Conservation (phyloP, 805 yeast genomes). For the Wickerhamomyces tratensis region DNA sequence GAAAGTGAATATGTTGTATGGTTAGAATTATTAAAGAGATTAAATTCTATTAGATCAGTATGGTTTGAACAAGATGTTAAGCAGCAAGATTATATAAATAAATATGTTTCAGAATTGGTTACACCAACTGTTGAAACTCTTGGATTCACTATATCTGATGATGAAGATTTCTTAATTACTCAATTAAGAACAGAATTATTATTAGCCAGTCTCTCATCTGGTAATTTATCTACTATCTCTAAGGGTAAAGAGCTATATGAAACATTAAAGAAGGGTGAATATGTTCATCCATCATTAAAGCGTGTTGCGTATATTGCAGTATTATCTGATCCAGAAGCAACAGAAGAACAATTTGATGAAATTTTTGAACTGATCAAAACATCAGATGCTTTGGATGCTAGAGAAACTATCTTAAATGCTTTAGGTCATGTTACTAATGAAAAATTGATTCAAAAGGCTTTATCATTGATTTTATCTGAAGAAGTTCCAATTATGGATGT, state of each 20-base stretch:
- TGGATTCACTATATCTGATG: slow-evolving; percentile 49
- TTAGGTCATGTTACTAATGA: slow-evolving; percentile 53
- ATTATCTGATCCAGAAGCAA: slow-evolving; percentile 56
- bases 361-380: slow-evolving; percentile 47
- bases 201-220: slow-evolving; percentile 44
- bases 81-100: slow-evolving; percentile 34
- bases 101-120: slow-evolving; percentile 43
- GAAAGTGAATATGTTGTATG: slow-evolving; percentile 59
- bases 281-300: slow-evolving; percentile 61
- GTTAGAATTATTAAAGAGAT: slow-evolving; percentile 41
- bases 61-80: slow-evolving; percentile 43
- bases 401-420: slow-evolving; percentile 53
- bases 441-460: slow-evolving; percentile 41
- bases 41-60: slow-evolving; percentile 36
- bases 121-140: slow-evolving; percentile 40
- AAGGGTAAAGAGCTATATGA: slow-evolving; percentile 39
- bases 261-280: slow-evolving; percentile 46
- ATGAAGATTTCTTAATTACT: slow-evolving; percentile 49
- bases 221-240: slow-evolving; percentile 33
- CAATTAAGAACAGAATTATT: slow-evolving; percentile 58
- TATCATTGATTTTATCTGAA: slow-evolving; percentile 43
- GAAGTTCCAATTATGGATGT: slow-evolving; percentile 62
- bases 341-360: slow-evolving; percentile 49
- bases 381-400: slow-evolving; percentile 54
- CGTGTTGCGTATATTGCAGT: slow-evolving; percentile 53